Evolutionary conservation across 164 flowering plant species (phyloP).

Genomic region (Liquidambar formosana): DNA sequence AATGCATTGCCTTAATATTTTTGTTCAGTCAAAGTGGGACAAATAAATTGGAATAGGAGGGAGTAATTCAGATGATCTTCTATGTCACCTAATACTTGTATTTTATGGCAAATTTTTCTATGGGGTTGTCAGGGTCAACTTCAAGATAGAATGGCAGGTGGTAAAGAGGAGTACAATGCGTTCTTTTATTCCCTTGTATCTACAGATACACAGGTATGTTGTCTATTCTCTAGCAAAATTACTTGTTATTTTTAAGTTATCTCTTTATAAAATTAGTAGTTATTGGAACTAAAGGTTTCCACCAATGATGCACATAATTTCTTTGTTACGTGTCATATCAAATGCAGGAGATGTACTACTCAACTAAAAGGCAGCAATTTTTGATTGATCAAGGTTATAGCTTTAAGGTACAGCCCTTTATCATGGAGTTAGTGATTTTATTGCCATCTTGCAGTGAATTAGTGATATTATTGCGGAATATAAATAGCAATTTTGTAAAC

Average conservation of each 20-base stretch:
- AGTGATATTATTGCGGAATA: too few relatives aligned
- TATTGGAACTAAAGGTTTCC: background rate
- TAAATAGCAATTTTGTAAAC: too few relatives aligned
- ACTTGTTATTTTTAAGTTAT: background rate
- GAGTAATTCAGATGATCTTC: background rate
- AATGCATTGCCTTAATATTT: too few relatives aligned
- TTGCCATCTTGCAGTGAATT: too few relatives aligned
- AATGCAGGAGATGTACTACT: conserved; percentile 60
- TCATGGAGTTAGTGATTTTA: background rate
- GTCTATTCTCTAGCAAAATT: background rate
- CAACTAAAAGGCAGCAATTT: conserved; percentile 96
- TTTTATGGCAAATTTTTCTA: background rate
- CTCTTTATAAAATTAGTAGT: background rate
- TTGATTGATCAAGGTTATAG: conserved; percentile 98
- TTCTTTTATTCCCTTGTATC: conserved; percentile 97
- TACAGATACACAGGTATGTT: conserved; percentile 88
- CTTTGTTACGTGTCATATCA: background rate
- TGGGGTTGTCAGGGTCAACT: conserved; percentile 64
- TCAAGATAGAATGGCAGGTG: conserved; percentile 96
- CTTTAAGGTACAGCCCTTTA: conserved; percentile 72
- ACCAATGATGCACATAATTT: background rate
- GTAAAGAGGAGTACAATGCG: conserved; percentile 98
- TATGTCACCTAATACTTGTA: background rate
- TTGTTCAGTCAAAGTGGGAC: too few relatives aligned
- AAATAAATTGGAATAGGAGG: too few relatives aligned